These are phyloP conservation scores for Prunella vulgaris DNA, from an alignment of 257 asterid species.

Conservation along the genomic window DNA sequence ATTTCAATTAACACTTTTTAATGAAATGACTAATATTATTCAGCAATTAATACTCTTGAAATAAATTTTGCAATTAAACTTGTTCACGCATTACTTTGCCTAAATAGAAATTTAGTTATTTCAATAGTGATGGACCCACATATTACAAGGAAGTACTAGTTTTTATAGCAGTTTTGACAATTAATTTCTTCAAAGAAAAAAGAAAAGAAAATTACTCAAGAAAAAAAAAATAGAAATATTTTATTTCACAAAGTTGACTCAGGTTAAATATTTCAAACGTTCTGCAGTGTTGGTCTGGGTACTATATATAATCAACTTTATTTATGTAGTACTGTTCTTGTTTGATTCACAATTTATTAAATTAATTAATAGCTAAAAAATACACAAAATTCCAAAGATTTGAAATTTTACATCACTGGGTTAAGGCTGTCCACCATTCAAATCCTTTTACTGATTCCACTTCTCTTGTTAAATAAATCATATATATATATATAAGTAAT, in stretches of 20 bases:
- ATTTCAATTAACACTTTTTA: too few relatives aligned
- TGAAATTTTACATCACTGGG: not conserved
- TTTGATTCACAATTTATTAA: not conserved
- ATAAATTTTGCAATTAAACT: too few relatives aligned
- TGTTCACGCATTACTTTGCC: too few relatives aligned
- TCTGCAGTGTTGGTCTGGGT: slow-evolving; percentile 5
- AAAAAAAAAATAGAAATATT: too few relatives aligned
- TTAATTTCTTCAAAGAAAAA: too few relatives aligned
- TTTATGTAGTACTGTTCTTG: not conserved
- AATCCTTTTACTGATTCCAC: not conserved
- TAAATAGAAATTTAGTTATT: too few relatives aligned
- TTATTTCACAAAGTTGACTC: not conserved
- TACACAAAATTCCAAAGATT: slow-evolving; percentile 3
- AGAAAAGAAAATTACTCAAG: too few relatives aligned
- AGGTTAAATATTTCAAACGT: slow-evolving; percentile 1
- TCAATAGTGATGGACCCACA: not conserved
- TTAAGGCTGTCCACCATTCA: slow-evolving; percentile 15
- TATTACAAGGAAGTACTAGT: not conserved
- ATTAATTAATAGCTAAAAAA: not conserved
- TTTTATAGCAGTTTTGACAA: too few relatives aligned
- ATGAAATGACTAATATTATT: too few relatives aligned
- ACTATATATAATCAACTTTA: slow-evolving; percentile 16
- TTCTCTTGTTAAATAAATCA: not conserved
- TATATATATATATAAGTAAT: not conserved
- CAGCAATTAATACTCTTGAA: too few relatives aligned